Evolutionary conservation across 106 monocot species (phyloP), one percentile per base, ranked within the genome.

Genomic region (Dendrobium huoshanense): DNA sequence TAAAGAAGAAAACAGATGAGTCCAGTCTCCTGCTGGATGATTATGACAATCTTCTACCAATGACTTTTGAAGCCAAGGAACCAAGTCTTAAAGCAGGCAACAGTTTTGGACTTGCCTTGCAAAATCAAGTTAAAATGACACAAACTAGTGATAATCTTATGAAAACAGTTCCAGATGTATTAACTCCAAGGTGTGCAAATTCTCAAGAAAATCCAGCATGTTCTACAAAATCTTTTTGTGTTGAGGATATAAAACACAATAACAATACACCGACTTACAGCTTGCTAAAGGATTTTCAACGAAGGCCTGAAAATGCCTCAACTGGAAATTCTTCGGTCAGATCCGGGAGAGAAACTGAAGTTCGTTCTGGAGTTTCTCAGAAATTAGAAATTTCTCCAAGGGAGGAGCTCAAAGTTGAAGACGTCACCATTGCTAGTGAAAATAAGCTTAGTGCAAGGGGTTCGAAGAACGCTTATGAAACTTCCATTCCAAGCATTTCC

Each of bases 191-290:
- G 7, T 45, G 77, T 65, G 88, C 81, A 61, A 90, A 88, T 68
- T 87, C 85, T 83, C 79, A 73, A 49, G 88, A 85, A 37, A 81
- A 67, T 81, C 25, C 87, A 65, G 85, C 84, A 78, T 29, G 70
- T 56, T 78, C 33, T 54, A 77, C 88, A 16, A 54, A 67, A 67
- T 90, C 81, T 49, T 85, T 75, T 81, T 22, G 64, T 22, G 77
- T 82, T 67, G 54, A 72, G 47, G 83, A 87, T 20, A 56, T 55
- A 22, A 82, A 87, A 75, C 37, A 37, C 37, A 80, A 79, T 55
- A 79, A 90, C 67, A n/a, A 81, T 67, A 33, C 37, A 37, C 37
- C 37, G 37, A 37, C 37, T 37, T 37, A 37, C 37, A 2, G 37
- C 37, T 37, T 37, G 37, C 37, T 37, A 37, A 37, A 37, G 3